Evolutionary conservation across 225 moss, liverwort and hornwort genomes (phyloP).

Genomic region (Sphagnum tenellum): DNA sequence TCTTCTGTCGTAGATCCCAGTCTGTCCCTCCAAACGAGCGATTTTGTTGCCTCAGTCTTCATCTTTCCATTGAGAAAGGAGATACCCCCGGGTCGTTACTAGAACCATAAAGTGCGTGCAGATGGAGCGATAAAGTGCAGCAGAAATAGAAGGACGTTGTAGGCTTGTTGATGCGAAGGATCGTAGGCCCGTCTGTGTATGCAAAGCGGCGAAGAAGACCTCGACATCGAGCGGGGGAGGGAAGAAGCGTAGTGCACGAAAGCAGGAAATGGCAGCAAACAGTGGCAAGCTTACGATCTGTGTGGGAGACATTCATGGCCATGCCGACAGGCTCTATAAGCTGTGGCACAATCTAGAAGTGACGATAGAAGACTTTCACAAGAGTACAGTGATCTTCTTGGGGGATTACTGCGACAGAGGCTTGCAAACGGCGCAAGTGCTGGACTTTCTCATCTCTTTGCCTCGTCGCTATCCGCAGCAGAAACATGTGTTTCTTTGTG

Average conservation of each 20-base stretch:
- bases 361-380: conserved; percentile 14
- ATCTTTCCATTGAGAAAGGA: too few species aligned
- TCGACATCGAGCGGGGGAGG: too few species aligned
- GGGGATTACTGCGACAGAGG: conserved; percentile 94
- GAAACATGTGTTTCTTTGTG: conserved; percentile 68
- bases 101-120: too few species aligned
- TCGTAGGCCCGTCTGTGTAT: too few species aligned
- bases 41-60: too few species aligned
- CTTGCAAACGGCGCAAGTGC: conserved; percentile 36
- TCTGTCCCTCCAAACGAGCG: too few species aligned
- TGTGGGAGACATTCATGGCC: conserved; percentile 83
- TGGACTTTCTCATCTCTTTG: conserved; percentile 67
- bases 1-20: too few species aligned
- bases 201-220: too few species aligned
- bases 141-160: too few species aligned
- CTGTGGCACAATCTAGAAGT: conserved; percentile 73
- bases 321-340: conserved; percentile 37
- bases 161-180: too few species aligned
- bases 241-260: neutral
- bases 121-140: too few species aligned
- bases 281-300: conserved; percentile 44
- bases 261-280: conserved; percentile 26
- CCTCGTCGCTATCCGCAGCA: conserved; percentile 51
- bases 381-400: conserved; percentile 58
- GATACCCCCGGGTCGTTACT: too few species aligned